phyloP scores from a whole-genome alignment of 768 basidiomycete species.

The Clitopilus hobsonii region DNA sequence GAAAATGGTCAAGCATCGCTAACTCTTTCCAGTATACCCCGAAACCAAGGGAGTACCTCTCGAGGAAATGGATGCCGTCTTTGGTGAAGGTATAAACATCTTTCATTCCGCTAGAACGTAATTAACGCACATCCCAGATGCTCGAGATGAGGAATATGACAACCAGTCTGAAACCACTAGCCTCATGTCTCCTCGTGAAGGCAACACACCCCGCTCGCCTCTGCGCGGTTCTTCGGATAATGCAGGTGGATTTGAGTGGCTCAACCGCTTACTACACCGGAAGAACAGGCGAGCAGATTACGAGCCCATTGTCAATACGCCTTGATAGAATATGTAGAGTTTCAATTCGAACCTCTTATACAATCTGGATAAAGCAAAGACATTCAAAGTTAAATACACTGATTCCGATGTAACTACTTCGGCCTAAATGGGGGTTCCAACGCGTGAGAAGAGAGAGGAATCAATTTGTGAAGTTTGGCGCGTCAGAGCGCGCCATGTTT shows the following conservation, averaged over 20 bases:
- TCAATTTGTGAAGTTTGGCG: neutral
- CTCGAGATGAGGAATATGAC: conserved; percentile 57
- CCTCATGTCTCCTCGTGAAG: conserved; percentile 29
- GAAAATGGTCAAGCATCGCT: conserved; percentile 2
- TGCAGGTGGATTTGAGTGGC: conserved; percentile 34
- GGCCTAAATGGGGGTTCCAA: neutral
- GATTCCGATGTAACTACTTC: too few relatives aligned
- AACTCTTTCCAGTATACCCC: conserved; percentile 58
- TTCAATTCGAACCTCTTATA: too few relatives aligned
- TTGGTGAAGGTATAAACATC: conserved; percentile 68
- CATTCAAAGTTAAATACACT: too few relatives aligned
- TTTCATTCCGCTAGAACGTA: neutral
- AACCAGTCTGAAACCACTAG: conserved; percentile 61
- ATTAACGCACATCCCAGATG: conserved; percentile 12
- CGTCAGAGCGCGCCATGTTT: conserved; percentile 15
- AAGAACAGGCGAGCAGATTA: conserved; percentile 18
- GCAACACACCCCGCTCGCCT: conserved; percentile 2
- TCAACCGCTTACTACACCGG: conserved; percentile 46
- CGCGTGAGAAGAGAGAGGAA: neutral
- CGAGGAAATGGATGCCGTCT: conserved; percentile 89
- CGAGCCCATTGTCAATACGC: conserved; percentile 18
- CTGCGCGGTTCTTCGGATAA: conserved; percentile 15
- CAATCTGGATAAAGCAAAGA: too few relatives aligned
- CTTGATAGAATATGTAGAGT: neutral
- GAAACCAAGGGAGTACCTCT: conserved; percentile 84